These are phyloP conservation scores for Yamadazyma sp. DNA, from an alignment of 805 yeast genomes.

Conservation along the genomic window DNA sequence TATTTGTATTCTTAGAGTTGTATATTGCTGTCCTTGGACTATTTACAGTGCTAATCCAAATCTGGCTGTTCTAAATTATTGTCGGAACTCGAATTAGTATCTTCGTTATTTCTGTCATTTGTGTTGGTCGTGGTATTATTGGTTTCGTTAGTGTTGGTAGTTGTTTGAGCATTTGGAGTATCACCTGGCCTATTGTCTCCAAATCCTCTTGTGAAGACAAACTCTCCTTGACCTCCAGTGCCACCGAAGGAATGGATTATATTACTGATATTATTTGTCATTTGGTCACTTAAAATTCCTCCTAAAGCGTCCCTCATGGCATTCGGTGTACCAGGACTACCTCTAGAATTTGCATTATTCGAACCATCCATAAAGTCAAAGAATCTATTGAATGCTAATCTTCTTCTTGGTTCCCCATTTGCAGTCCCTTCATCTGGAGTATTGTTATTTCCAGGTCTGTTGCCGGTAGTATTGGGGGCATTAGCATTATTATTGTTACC, in stretches of 20 bases:
- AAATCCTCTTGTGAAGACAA: not conserved
- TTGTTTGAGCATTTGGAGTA: too few species aligned
- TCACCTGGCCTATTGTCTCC: too few species aligned
- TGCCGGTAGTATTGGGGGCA: not conserved
- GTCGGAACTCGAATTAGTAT: too few species aligned
- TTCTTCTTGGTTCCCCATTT: not conserved
- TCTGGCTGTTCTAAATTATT: too few species aligned
- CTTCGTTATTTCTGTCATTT: too few species aligned
- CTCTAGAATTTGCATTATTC: not conserved
- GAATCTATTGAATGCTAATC: not conserved
- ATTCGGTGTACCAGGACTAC: not conserved
- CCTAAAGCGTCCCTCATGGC: constrained; percentile 12
- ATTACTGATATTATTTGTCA: constrained; percentile 11
- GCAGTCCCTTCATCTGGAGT: not conserved
- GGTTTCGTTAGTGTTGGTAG: not conserved
- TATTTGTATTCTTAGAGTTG: too few species aligned
- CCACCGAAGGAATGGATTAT: constrained; percentile 13
- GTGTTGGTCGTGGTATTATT: too few species aligned
- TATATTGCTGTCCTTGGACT: too few species aligned
- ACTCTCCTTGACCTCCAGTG: constrained; percentile 5
- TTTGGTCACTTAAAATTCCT: constrained; percentile 14
- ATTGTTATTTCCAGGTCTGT: constrained; percentile 53
- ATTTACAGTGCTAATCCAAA: too few species aligned
- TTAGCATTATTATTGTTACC: not conserved
- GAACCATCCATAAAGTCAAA: not conserved